phyloP scores from a whole-genome alignment of 202 grass and related monocot genomes.

The Carex sylvatica region DNA sequence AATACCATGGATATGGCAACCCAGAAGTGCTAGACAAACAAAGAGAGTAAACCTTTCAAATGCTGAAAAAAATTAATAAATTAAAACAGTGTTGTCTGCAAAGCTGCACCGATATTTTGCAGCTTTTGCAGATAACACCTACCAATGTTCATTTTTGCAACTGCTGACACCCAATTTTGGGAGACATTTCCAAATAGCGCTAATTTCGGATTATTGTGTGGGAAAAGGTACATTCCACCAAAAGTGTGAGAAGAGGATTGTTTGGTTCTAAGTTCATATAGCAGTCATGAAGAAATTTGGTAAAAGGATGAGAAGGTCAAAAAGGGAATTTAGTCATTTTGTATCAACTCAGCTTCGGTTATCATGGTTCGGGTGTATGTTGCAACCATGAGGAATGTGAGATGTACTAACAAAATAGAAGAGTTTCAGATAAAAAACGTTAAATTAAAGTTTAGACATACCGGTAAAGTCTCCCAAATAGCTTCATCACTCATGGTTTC shows the following conservation, averaged over 20 bases:
- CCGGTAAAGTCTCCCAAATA: constrained; percentile 93
- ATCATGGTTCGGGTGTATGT: neutral
- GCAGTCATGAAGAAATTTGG: constrained; percentile 5
- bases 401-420: neutral
- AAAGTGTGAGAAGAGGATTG: neutral
- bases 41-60: constrained; percentile 27
- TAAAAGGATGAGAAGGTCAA: constrained; percentile 3
- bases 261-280: neutral
- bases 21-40: constrained; percentile 79
- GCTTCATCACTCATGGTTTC: constrained; percentile 89
- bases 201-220: neutral
- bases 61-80: neutral
- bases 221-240: neutral
- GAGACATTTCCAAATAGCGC: neutral
- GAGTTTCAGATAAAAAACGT: neutral
- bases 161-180: neutral
- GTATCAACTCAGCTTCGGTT: neutral
- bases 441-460: constrained; percentile 39
- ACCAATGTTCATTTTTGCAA: neutral
- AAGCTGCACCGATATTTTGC: neutral
- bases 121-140: neutral
- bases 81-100: neutral
- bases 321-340: constrained; percentile 1
- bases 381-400: neutral
- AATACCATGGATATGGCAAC: constrained; percentile 98